phyloP scores from a whole-genome alignment of 441 rosid genomes.

The Pelargonium fulgidum region DNA sequence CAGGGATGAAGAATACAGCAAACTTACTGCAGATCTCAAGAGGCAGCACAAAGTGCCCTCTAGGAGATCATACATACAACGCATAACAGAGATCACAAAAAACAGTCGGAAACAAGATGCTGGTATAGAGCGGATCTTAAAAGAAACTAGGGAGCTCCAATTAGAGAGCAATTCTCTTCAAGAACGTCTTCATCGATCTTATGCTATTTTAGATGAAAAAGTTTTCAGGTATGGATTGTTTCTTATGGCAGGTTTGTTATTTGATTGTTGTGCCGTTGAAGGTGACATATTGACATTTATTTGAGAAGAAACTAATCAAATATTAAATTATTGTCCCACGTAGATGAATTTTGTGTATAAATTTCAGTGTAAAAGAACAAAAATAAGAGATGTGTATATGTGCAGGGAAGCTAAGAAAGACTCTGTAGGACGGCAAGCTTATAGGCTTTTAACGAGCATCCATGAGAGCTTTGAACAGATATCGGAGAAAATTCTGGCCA shows the following conservation, averaged over 20 bases:
- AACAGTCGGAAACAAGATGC: conserved; percentile 73
- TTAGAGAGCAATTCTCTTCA: conserved; percentile 74
- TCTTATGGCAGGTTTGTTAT: not conserved
- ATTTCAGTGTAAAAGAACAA: conserved; percentile 8
- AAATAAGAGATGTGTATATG: not conserved
- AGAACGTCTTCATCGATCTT: conserved; percentile 77
- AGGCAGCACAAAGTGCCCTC: conserved; percentile 46
- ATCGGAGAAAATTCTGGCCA: conserved; percentile 50
- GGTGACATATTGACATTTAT: not conserved
- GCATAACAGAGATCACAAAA: conserved; percentile 72
- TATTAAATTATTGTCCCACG: not conserved
- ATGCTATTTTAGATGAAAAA: conserved; percentile 69
- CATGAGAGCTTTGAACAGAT: conserved; percentile 74
- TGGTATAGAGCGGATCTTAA: conserved; percentile 62
- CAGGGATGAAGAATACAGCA: conserved; percentile 55
- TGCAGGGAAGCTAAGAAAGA: conserved; percentile 78
- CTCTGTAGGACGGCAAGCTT: conserved; percentile 53
- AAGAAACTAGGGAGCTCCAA: conserved; percentile 81
- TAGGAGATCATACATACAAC: conserved; percentile 55
- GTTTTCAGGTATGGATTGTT: conserved; percentile 47
- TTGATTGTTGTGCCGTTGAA: not conserved
- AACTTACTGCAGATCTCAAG: conserved; percentile 41
- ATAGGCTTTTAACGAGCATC: conserved; percentile 58
- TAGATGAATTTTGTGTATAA: not conserved
- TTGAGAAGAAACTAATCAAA: not conserved